phyloP scores from a whole-genome alignment of 2,329 filamentous ascomycete species.

The Cordyceps farinosa region DNA sequence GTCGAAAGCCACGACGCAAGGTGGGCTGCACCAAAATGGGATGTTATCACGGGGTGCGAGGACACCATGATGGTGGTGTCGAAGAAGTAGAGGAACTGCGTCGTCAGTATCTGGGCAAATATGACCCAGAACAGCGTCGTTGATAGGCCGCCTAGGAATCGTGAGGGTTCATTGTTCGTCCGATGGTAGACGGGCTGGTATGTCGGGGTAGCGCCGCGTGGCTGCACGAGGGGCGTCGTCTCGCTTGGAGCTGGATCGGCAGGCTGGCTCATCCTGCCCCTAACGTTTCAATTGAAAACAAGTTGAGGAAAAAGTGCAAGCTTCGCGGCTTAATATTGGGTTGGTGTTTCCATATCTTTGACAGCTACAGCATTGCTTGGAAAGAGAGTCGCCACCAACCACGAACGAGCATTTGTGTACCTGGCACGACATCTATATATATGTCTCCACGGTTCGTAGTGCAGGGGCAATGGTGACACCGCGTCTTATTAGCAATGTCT shows the following conservation, averaged over 20 bases:
- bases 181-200: no score
- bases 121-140: constrained; percentile 57
- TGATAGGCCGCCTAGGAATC: constrained; percentile 44
- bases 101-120: constrained; percentile 54
- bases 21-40: constrained; percentile 73
- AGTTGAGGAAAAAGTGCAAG: not conserved
- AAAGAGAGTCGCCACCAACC: not conserved
- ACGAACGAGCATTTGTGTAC: not conserved
- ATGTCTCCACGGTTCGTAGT: not conserved
- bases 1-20: constrained; percentile 80
- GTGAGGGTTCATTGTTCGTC: constrained; percentile 6
- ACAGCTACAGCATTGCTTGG: not conserved
- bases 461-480: no score
- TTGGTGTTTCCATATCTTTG: not conserved
- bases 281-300: not conserved
- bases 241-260: not conserved
- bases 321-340: not conserved
- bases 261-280: not conserved
- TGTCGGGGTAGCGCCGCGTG: not conserved
- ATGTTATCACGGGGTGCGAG: constrained; percentile 76
- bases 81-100: constrained; percentile 61
- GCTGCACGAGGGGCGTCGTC: constrained; percentile 3
- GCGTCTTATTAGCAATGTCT: not conserved
- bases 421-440: not conserved
- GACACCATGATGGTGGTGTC: constrained; percentile 80